phyloP scores from a whole-genome alignment of 805 yeast genomes.

The Wickerhamiella parazyma region DNA sequence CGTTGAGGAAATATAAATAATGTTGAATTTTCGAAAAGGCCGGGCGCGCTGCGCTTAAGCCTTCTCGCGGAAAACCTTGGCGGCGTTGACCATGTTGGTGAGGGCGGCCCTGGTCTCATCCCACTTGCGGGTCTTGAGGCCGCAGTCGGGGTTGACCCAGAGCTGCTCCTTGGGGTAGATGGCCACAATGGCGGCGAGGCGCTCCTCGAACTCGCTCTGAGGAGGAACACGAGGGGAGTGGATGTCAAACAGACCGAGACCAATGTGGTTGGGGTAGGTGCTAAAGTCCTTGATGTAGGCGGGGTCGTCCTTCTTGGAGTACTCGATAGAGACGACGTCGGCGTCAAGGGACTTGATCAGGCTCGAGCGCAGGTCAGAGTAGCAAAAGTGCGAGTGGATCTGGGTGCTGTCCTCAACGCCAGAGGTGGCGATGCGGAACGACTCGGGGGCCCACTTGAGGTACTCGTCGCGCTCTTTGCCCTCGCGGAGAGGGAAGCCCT shows the following conservation, averaged over 20 bases:
- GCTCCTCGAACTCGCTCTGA: slow-evolving; percentile 84
- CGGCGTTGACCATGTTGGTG: slow-evolving; percentile 98
- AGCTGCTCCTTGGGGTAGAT: slow-evolving; percentile 95
- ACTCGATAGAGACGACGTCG: slow-evolving; percentile 97
- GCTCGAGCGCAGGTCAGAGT: slow-evolving; percentile 98
- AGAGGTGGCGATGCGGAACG: slow-evolving; percentile 98
- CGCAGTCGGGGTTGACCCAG: slow-evolving; percentile 99
- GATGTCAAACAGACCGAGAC: slow-evolving; percentile 97
- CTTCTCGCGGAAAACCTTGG: slow-evolving; percentile 78
- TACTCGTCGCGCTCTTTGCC: slow-evolving; percentile 94
- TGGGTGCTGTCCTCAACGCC: slow-evolving; percentile 93
- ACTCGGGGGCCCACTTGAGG: slow-evolving; percentile 98
- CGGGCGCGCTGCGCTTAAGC: not conserved
- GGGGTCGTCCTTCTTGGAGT: slow-evolving; percentile 99
- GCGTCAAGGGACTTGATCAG: slow-evolving; percentile 99
- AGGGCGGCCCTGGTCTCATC: slow-evolving; percentile 89
- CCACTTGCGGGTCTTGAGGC: slow-evolving; percentile 99
- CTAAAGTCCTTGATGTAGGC: slow-evolving; percentile 95
- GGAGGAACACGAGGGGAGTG: slow-evolving; percentile 99
- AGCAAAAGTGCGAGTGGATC: slow-evolving; percentile 99
- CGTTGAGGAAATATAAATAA: slow-evolving; percentile 1
- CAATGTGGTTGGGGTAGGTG: slow-evolving; percentile 98
- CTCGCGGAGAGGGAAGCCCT: slow-evolving; percentile 98
- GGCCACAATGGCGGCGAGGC: slow-evolving; percentile 88
- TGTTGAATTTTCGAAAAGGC: slow-evolving; percentile 4